These are phyloP conservation scores for Mollisiaceae sp. DNA, from an alignment of 2,329 filamentous ascomycete genomes.

Conservation along the genomic window DNA sequence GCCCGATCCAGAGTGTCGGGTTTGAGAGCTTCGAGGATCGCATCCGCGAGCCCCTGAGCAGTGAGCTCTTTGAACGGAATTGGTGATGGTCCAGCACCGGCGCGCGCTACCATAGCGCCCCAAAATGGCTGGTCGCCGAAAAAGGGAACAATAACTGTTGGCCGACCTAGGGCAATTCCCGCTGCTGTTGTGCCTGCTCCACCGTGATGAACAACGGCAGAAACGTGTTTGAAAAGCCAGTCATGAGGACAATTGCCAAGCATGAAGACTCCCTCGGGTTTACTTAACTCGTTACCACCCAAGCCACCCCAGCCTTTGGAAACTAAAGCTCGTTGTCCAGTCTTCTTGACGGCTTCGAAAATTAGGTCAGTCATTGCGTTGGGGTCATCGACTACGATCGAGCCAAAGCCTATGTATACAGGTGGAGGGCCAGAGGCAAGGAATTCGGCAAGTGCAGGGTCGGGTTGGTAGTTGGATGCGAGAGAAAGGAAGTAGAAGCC, in stretches of 20 bases:
- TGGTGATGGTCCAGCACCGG: slow-evolving; percentile 67
- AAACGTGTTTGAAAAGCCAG: slow-evolving; percentile 73
- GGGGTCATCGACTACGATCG: slow-evolving; percentile 75
- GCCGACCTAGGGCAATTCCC: slow-evolving; percentile 70
- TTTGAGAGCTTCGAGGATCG: slow-evolving; percentile 69
- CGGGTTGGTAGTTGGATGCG: slow-evolving; percentile 60
- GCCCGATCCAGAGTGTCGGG: slow-evolving; percentile 60
- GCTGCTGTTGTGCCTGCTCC: slow-evolving; percentile 78
- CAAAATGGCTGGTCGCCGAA: slow-evolving; percentile 82
- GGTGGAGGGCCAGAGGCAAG: slow-evolving; percentile 61
- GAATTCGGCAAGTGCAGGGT: slow-evolving; percentile 58
- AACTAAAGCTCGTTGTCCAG: slow-evolving; percentile 72
- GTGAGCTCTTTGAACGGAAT: slow-evolving; percentile 72
- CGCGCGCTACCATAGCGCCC: slow-evolving; percentile 69
- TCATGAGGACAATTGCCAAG: slow-evolving; percentile 77
- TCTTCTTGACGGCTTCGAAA: slow-evolving; percentile 66
- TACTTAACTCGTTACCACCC: slow-evolving; percentile 51
- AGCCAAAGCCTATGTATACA: slow-evolving; percentile 78
- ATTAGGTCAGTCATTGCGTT: slow-evolving; percentile 71
- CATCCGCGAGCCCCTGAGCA: slow-evolving; percentile 66
- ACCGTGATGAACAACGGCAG: slow-evolving; percentile 72
- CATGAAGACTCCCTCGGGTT: slow-evolving; percentile 69
- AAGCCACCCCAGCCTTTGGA: slow-evolving; percentile 78
- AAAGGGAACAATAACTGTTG: slow-evolving; percentile 75
- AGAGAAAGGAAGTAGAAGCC: slow-evolving; percentile 78